phyloP scores from a whole-genome alignment of 352 stramenopile species.

The Phytophthora cactorum region DNA sequence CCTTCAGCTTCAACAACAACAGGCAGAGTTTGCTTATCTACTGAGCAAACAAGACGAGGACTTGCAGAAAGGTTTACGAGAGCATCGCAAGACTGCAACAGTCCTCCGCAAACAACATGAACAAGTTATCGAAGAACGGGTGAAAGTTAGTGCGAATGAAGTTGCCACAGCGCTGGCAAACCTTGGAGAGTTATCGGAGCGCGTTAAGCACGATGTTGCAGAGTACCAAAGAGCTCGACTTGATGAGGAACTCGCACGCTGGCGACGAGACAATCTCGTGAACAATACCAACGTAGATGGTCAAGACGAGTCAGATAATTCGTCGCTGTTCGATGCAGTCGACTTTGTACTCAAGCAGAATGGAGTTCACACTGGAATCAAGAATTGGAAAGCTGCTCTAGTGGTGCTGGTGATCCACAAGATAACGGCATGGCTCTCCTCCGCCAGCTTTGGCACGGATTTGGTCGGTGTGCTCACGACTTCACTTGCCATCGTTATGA shows the following conservation, averaged over 20 bases:
- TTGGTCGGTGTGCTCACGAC: slow-evolving; percentile 12
- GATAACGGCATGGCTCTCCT: slow-evolving; percentile 18
- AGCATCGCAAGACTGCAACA: slow-evolving; percentile 9
- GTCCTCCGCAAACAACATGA: slow-evolving; percentile 13
- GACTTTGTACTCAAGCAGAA: slow-evolving; percentile 23
- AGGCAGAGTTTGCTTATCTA: slow-evolving; percentile 18
- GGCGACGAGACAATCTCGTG: slow-evolving; percentile 3
- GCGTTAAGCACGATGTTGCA: slow-evolving; percentile 21
- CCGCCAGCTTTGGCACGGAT: slow-evolving; percentile 10
- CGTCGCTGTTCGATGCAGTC: slow-evolving; percentile 11
- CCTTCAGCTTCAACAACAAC: slow-evolving; percentile 18
- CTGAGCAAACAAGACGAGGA: slow-evolving; percentile 19
- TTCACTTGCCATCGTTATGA: slow-evolving; percentile 6
- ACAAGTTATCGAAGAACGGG: slow-evolving; percentile 15
- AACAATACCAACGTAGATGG: background rate
- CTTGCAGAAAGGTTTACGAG: slow-evolving; percentile 13
- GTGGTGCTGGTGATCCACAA: slow-evolving; percentile 20
- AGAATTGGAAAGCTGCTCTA: slow-evolving; percentile 23
- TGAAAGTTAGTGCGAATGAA: slow-evolving; percentile 19
- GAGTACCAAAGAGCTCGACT: slow-evolving; percentile 23
- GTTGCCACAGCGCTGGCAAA: slow-evolving; percentile 11
- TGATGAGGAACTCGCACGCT: slow-evolving; percentile 18
- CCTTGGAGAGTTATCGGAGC: slow-evolving; percentile 22
- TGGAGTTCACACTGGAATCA: slow-evolving; percentile 12
- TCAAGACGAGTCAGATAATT: slow-evolving; percentile 1